Conservation (phyloP, 495 filamentous ascomycete species). For the Xanthoparmelia taractica region DNA sequence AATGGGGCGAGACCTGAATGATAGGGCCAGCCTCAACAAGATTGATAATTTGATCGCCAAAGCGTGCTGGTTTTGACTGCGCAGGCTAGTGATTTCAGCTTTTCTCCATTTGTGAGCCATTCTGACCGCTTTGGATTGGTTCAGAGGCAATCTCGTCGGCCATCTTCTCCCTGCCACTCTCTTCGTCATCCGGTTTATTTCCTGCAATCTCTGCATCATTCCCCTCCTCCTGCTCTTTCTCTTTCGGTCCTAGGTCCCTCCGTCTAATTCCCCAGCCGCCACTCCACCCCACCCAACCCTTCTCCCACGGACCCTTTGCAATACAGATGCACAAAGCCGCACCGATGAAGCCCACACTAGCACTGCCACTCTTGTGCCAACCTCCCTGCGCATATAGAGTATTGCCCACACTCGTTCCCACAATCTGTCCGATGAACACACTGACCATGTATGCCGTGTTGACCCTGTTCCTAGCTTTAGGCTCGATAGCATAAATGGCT, state of each 20-base stretch:
- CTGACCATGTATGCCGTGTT: conserved; percentile 81
- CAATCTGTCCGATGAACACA: conserved; percentile 66
- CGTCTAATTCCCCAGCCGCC: conserved; percentile 54
- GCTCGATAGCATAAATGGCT: conserved; percentile 63
- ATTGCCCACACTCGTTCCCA: conserved; percentile 67
- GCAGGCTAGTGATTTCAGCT: background rate
- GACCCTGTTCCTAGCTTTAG: conserved; percentile 63
- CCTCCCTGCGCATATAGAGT: conserved; percentile 59
- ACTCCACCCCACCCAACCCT: conserved; percentile 66
- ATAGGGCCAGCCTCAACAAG: too few relatives aligned
- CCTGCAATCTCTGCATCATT: conserved; percentile 2
- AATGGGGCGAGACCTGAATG: background rate
- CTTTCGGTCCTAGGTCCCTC: conserved; percentile 20
- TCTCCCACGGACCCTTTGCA: conserved; percentile 59
- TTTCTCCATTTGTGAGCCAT: background rate
- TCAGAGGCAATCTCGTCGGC: conserved; percentile 5
- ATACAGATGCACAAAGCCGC: conserved; percentile 51
- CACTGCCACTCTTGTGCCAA: conserved; percentile 61
- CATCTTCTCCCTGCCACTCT: conserved; percentile 2
- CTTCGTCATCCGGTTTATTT: background rate
- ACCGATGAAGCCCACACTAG: conserved; percentile 58
- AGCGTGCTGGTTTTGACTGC: background rate
- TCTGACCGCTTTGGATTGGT: background rate
- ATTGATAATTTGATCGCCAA: background rate
- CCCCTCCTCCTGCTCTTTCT: background rate